Percentiles rank a stretch among this genome's conserved stretches.
Evolutionary conservation across 805 yeast species (phyloP).

Genomic region (Wickerhamomyces mucosus): DNA sequence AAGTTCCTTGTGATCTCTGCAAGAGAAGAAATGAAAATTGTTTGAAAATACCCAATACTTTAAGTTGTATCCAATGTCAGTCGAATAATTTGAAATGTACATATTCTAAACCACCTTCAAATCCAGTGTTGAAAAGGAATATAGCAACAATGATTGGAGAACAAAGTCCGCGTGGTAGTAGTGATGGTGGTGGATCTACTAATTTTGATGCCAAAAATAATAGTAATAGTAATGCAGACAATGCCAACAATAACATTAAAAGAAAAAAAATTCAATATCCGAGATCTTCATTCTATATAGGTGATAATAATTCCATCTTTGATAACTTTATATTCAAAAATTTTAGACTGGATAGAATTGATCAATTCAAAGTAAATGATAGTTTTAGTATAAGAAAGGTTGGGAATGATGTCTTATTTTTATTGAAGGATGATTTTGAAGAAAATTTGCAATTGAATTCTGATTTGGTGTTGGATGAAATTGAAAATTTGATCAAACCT

Average conservation of each 20-base stretch:
- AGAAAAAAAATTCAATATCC: slow-evolving; percentile 56
- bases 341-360: slow-evolving; percentile 58
- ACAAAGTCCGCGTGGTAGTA: no score
- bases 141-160: slow-evolving; percentile 14
- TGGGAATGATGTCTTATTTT: slow-evolving; percentile 64
- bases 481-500: slow-evolving; percentile 83
- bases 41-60: slow-evolving; percentile 52
- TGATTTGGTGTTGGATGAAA: slow-evolving; percentile 71
- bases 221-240: slow-evolving; percentile 5
- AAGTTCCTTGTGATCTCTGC: slow-evolving; percentile 64
- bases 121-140: slow-evolving; percentile 28
- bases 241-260: slow-evolving; percentile 4
- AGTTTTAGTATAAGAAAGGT: slow-evolving; percentile 69
- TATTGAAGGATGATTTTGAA: slow-evolving; percentile 72
- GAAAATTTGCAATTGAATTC: slow-evolving; percentile 58
- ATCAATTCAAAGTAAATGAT: slow-evolving; percentile 67
- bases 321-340: slow-evolving; percentile 62
- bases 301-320: slow-evolving; percentile 70
- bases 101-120: slow-evolving; percentile 45
- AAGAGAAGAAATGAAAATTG: slow-evolving; percentile 74
- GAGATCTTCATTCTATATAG: slow-evolving; percentile 79
- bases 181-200: no score
- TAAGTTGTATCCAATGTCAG: slow-evolving; percentile 70
- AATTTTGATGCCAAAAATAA: slow-evolving; percentile 2
- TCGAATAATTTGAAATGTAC: slow-evolving; percentile 67